Evolutionary conservation across 768 basidiomycete genomes (phyloP), one percentile per base, ranked within the genome.

Genomic region (Auricularia heimuer): DNA sequence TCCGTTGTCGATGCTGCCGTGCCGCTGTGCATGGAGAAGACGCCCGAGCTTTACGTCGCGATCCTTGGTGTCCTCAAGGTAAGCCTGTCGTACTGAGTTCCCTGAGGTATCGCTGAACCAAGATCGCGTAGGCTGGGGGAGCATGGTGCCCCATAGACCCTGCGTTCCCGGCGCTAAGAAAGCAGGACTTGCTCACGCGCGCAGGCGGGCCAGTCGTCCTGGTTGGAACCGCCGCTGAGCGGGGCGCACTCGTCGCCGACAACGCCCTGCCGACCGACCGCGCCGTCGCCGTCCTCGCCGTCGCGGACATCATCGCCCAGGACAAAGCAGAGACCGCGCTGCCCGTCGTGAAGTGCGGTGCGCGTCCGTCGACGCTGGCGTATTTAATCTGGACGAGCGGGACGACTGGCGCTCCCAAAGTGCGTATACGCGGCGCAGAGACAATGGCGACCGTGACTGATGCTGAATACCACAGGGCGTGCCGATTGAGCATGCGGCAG

Each of bases 1-100:
- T 29, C 29, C 34, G 18, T 60, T 7, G 56, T 60, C 24, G 56
- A 60, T 29, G 12, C 24, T 29, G 56, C 56, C 24, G 34, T 60
- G 34, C 56, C 56, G 56, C 34, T 60, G 56, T 60, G 56, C 34
- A 60, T 60, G 56, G 56, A 60, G 56, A 60, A 60, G 56, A 60
- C 56, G 56, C 56, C 56, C 11, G 56, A 24, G 56, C 56, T 60
- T 29, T 60, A 60, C 56, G 56, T 60, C 34, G 56, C 56, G 16
- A 60, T 60, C 12, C 56, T 60, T 4, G 56, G 56, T 4, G 56
- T 34, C 24, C 56, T 60, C 29, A 60, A 60, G 56, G 56, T 36
- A 10, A 6, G 56, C 29, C 29, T 35, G 54, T 60, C 29, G 2
- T 2, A 2, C 29, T 3, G 29, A 29, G 29, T 29, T 29, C 29